phyloP scores from a whole-genome alignment of 345 rosid genomes.

The Lagerstroemia speciosa region DNA sequence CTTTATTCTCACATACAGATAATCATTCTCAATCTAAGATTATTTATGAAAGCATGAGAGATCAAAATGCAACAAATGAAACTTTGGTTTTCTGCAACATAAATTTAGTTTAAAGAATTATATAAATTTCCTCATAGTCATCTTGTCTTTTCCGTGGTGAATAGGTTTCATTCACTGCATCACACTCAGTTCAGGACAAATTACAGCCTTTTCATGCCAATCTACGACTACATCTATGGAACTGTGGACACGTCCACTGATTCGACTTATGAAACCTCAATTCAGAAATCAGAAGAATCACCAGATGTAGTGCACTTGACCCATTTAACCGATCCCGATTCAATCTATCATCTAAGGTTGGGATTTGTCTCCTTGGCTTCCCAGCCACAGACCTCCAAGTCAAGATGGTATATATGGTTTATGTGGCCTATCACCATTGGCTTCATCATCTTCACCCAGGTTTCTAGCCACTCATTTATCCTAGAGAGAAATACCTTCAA shows the following conservation, averaged over 20 bases:
- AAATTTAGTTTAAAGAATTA: too few species aligned
- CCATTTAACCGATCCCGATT: constrained; percentile 31
- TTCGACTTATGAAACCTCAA: constrained; percentile 25
- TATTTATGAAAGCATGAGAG: too few species aligned
- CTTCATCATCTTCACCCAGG: constrained; percentile 15
- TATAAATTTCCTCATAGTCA: too few species aligned
- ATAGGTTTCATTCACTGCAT: constrained; percentile 56
- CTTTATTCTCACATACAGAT: too few species aligned
- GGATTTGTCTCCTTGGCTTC: constrained; percentile 40
- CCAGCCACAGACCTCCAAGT: constrained; percentile 12
- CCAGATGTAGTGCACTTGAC: constrained; percentile 32
- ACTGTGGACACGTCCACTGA: constrained; percentile 38
- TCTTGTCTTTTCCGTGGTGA: too few species aligned
- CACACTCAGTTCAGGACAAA: constrained; percentile 62
- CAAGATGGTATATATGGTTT: constrained; percentile 15
- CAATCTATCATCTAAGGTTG: constrained; percentile 33
- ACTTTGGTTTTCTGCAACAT: too few species aligned
- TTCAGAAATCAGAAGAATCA: constrained; percentile 16
- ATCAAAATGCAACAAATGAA: too few species aligned
- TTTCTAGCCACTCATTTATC: constrained; percentile 17
- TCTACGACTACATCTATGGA: constrained; percentile 44
- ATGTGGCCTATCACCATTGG: constrained; percentile 30
- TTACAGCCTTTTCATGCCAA: constrained; percentile 59
- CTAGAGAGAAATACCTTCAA: constrained; percentile 25
- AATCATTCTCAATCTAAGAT: too few species aligned